Evolutionary conservation across 306 rosid genomes (phyloP).

Genomic region (Acacia acuminata): DNA sequence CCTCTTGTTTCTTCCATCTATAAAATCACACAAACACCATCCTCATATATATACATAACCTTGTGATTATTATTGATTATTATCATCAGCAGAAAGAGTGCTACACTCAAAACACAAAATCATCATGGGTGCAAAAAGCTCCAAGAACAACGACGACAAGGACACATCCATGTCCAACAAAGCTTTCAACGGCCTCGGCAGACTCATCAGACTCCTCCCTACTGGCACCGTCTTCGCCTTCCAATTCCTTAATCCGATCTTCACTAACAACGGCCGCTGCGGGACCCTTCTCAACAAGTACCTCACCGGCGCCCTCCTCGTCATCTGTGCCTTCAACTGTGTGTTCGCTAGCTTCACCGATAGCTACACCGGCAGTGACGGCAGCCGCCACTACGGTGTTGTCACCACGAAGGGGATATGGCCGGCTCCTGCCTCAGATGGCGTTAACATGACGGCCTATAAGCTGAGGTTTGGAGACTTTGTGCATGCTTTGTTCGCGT

Average conservation of each 20-base stretch:
- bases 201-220: constrained; percentile 69
- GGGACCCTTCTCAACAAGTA: constrained; percentile 42
- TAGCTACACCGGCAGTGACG: constrained; percentile 60
- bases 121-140: neutral
- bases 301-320: constrained; percentile 42
- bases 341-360: constrained; percentile 72
- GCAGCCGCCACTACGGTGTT: constrained; percentile 51
- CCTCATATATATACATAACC: neutral
- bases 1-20: neutral
- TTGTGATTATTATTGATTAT: neutral
- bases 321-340: constrained; percentile 53
- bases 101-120: neutral
- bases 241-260: constrained; percentile 66
- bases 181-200: constrained; percentile 52
- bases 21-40: neutral
- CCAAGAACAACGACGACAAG: neutral
- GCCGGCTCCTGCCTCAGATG: constrained; percentile 45
- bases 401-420: constrained; percentile 62
- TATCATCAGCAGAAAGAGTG: neutral
- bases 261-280: constrained; percentile 71
- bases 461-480: constrained; percentile 61
- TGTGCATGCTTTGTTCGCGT: constrained; percentile 58
- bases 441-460: constrained; percentile 44
- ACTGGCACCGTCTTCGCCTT: constrained; percentile 79
- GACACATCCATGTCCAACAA: neutral